Base-by-base conservation (phyloP, 1,284 basidiomycete genomes). In the Boletus mariae region DNA sequence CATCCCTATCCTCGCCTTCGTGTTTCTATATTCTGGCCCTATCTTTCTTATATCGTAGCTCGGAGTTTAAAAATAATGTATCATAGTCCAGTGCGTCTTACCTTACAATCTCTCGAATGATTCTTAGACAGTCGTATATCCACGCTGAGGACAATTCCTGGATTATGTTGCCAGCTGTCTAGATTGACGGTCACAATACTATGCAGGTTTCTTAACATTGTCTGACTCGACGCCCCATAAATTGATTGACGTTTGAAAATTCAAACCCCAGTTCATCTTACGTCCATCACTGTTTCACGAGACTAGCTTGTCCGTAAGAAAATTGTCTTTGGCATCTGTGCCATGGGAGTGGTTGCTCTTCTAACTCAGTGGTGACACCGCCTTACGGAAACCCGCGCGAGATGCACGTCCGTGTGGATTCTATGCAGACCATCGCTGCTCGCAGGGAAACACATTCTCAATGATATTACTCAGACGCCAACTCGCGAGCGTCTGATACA, bases 21-120 rank as follows among this genome's bases (percentile, higher is more conserved):
- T 62, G 45, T 63, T 46, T 55, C 23, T 31, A 58, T 61, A 55
- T 47, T 51, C 48, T n/a, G 17, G 4, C 47, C 38, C 4, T 47
- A 47, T 53, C 45, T 56, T 52, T 55, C 32, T 47, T 53, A 48
- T 57, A 55, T 44, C 46, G n/a, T 35, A 47, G 26, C 45, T 47
- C 47, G 64, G 62, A 68, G 26, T 44, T 51, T 49, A 57, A 55
- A 57, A 53, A 37, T 66, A 62, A 51, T 68, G 63, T 65, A 68
- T 54, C 37, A 43, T 61, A 57, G 38, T 56, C 57, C 47, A 51
- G 52, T 50, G 12, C 60, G 57, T 48, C 41, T 29, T 66, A 66
- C 45, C 45, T 52, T 61, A 63, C 28, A 23, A 55, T 55, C 55
- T 56, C 47, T 61, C 48, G 38, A 65, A 63, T 56, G 52, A 47